phyloP scores from a whole-genome alignment of 257 asterid genomes.

The Cordia subcordata region DNA sequence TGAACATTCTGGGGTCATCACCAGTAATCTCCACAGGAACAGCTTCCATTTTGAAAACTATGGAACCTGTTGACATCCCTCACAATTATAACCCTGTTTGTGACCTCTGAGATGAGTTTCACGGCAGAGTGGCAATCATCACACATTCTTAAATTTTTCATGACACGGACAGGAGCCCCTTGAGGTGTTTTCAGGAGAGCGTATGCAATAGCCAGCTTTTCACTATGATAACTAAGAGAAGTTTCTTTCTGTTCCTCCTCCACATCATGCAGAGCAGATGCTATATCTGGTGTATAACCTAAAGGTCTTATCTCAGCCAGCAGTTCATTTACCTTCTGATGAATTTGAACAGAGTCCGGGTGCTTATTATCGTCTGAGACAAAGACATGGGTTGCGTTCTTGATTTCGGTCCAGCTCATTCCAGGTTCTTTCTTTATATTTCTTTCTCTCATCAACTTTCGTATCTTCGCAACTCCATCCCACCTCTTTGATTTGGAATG shows the following conservation, averaged over 20 bases:
- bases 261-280: constrained; percentile 65
- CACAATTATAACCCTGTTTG: constrained; percentile 51
- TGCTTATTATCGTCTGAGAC: constrained; percentile 58
- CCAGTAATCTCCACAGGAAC: constrained; percentile 88
- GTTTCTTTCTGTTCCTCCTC: constrained; percentile 79
- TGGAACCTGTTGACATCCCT: constrained; percentile 78
- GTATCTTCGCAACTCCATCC: constrained; percentile 55
- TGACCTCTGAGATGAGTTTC: constrained; percentile 53
- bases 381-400: constrained; percentile 57
- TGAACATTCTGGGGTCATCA: constrained; percentile 8
- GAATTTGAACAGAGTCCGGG: constrained; percentile 49
- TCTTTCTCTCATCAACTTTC: constrained; percentile 55
- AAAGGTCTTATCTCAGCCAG: constrained; percentile 49
- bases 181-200: constrained; percentile 73
- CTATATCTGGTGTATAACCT: constrained; percentile 58
- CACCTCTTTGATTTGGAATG: constrained; percentile 74
- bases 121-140: constrained; percentile 85
- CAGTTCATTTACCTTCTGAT: constrained; percentile 45
- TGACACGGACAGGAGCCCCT: constrained; percentile 57
- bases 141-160: constrained; percentile 77
- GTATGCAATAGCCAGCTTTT: constrained; percentile 82
- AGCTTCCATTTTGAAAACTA: constrained; percentile 48
- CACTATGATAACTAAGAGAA: constrained; percentile 66
- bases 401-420: constrained; percentile 83
- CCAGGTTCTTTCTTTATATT: constrained; percentile 89